Evolutionary conservation across 2,329 filamentous ascomycete species (phyloP), one percentile per base, ranked within the genome.

Genomic region (Allantophomopsis lycopodina): DNA sequence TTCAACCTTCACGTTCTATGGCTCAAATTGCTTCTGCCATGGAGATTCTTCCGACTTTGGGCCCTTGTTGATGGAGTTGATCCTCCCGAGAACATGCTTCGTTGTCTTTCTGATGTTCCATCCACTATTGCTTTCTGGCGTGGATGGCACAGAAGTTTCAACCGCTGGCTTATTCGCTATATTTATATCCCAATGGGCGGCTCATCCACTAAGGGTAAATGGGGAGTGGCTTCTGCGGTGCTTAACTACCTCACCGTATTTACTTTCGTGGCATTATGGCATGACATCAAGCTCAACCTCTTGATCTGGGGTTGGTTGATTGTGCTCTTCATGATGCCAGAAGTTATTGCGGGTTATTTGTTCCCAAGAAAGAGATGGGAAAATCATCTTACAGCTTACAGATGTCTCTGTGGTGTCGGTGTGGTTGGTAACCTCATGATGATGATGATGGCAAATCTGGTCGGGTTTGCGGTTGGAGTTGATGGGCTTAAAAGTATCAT

Each of bases 1-100:
- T 93, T 96, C 68, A 95, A 95, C 60, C 77, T 98, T 11, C 85
- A 94, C 62, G 77, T 95, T 55, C 93, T 98, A 58, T 98, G 93
- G 93, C 71, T 98, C 36, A 98, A 98, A 59, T 76, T 98, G 1
- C 76, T 98, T 4, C 76, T 98, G 7, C 91, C 91, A 1, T 98
- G 89, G 88, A 83, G 91, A n/a, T 81, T 96, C 58, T 96, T 96
- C 73, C 83, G 93, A 4, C 76, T 98, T n/a, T 98, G 91, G 91
- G 71, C 85, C 0, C 71, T 98, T 4, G 56, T 88, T 13, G 91
- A 98, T 57, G 85, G 84, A 44, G 76, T 98, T 49, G 91, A 98
- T 55, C 86, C 91, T 0, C 89, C 91, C 0, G 91, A 98, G 63
- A 98, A 98, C 63, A 95, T 98, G 86, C 75, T 95, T 40, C 83